Percentiles rank a stretch among this genome's conserved stretches.
Evolutionary conservation across 2,329 filamentous ascomycete species (phyloP).

Genomic region (Fusarium caatingaense): DNA sequence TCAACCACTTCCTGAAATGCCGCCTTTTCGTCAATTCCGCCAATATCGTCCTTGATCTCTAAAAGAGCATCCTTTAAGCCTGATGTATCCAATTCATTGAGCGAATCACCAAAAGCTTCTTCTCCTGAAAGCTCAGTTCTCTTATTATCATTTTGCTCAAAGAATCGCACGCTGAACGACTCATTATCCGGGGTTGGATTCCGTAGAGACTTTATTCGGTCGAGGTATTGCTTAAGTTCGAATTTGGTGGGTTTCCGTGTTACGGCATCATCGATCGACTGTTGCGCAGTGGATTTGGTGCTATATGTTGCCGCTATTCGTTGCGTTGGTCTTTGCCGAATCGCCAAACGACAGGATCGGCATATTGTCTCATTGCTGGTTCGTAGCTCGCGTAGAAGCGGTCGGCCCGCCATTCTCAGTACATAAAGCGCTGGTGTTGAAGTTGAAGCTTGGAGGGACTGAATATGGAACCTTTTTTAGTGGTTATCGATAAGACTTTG

Average conservation of each 20-base stretch:
- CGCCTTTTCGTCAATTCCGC: conserved; percentile 49
- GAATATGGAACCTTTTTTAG: conserved; percentile 41
- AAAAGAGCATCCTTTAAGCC: conserved; percentile 53
- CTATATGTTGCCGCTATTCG: conserved; percentile 51
- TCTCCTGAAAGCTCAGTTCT: conserved; percentile 54
- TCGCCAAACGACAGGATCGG: conserved; percentile 51
- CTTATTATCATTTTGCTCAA: conserved; percentile 57
- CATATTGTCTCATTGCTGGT: conserved; percentile 53
- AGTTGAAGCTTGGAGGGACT: conserved; percentile 13
- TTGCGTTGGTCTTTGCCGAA: conserved; percentile 45
- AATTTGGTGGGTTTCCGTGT: conserved; percentile 43
- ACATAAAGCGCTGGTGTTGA: conserved; percentile 5
- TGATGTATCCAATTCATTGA: conserved; percentile 52
- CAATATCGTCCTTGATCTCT: conserved; percentile 54
- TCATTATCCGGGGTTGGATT: conserved; percentile 29
- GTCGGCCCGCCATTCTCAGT: conserved; percentile 52
- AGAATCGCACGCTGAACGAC: conserved; percentile 57
- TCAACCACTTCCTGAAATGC: conserved; percentile 53
- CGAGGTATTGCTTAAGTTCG: conserved; percentile 46
- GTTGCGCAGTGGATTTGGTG: conserved; percentile 38
- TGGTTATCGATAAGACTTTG: conserved; percentile 50
- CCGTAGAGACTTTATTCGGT: conserved; percentile 46
- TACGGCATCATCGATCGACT: conserved; percentile 25
- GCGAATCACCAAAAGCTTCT: conserved; percentile 55
- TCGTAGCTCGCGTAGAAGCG: conserved; percentile 51